Evolutionary conservation across 2,329 filamentous ascomycete genomes (phyloP).

Genomic region (Thielaviopsis euricoi): DNA sequence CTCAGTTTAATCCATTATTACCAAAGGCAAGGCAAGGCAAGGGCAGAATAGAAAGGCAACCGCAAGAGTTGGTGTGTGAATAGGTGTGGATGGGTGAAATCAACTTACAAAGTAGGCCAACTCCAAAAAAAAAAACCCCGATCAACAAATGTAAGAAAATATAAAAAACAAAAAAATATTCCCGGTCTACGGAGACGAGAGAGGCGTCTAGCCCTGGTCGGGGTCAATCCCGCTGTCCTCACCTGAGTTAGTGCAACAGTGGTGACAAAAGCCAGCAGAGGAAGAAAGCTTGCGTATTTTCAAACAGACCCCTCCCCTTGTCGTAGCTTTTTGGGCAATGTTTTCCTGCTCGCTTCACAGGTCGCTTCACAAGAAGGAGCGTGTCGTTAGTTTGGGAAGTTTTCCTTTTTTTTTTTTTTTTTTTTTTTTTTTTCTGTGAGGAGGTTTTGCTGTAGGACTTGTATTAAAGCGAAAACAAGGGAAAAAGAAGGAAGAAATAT

Average conservation of each 20-base stretch:
- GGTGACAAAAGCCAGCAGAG: not conserved
- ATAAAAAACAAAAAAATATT: too few relatives aligned
- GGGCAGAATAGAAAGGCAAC: not conserved
- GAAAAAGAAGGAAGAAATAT: too few relatives aligned
- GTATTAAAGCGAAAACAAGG: too few relatives aligned
- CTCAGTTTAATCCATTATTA: not conserved
- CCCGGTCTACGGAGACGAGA: not conserved
- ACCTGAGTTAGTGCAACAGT: not conserved
- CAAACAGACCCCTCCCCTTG: not conserved
- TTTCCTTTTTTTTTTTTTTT: too few relatives aligned
- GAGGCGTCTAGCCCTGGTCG: not conserved
- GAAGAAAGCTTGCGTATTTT: not conserved
- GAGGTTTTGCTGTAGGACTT: too few relatives aligned
- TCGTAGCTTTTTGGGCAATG: not conserved
- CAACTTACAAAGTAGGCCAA: not conserved
- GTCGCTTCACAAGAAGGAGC: too few relatives aligned
- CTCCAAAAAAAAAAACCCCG: not conserved
- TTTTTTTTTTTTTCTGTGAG: too few relatives aligned
- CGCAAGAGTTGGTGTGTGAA: too few relatives aligned
- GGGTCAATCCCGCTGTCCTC: not conserved
- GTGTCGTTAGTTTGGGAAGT: too few relatives aligned
- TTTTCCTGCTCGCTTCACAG: not conserved
- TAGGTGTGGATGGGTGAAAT: too few relatives aligned
- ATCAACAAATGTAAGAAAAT: not conserved
- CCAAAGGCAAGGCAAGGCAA: not conserved